phyloP scores from a whole-genome alignment of 306 rosid genomes.

The Malus sieversii region DNA sequence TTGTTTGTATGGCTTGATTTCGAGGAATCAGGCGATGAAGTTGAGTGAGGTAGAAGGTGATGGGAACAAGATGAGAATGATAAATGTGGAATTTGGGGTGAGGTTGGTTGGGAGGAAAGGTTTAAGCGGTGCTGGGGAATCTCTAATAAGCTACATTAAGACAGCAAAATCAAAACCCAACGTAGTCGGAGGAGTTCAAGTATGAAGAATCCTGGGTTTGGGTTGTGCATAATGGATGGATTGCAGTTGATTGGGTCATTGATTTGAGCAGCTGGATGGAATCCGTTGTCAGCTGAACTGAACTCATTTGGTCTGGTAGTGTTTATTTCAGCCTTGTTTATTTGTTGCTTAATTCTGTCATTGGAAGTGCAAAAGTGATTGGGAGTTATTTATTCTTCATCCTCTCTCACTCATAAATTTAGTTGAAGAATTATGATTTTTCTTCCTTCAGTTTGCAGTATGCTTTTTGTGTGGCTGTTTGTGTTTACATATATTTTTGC shows the following conservation, averaged over 20 bases:
- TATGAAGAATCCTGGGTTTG: not conserved
- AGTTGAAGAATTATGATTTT: not conserved
- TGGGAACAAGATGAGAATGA: constrained; percentile 44
- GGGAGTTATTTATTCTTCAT: not conserved
- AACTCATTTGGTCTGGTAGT: not conserved
- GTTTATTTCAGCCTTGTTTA: not conserved
- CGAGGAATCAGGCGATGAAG: constrained; percentile 44
- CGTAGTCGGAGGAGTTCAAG: constrained; percentile 11
- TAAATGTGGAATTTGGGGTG: constrained; percentile 42
- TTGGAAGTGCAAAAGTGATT: not conserved
- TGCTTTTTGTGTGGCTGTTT: not conserved
- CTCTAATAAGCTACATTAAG: constrained; percentile 45
- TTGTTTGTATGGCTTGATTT: constrained; percentile 47
- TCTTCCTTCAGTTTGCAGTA: not conserved
- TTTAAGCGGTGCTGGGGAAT: constrained; percentile 38
- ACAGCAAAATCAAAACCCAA: constrained; percentile 38
- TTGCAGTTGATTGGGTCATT: not conserved
- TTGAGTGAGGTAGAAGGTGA: constrained; percentile 56
- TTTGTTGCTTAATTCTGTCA: not conserved
- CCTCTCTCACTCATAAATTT: not conserved
- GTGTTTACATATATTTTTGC: no score
- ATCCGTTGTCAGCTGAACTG: not conserved
- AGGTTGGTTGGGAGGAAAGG: constrained; percentile 73
- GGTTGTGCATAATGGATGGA: not conserved
- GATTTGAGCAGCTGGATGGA: not conserved